These are phyloP conservation scores for Calocybe gangraenosa DNA, from an alignment of 768 basidiomycete genomes.

Conservation along the genomic window DNA sequence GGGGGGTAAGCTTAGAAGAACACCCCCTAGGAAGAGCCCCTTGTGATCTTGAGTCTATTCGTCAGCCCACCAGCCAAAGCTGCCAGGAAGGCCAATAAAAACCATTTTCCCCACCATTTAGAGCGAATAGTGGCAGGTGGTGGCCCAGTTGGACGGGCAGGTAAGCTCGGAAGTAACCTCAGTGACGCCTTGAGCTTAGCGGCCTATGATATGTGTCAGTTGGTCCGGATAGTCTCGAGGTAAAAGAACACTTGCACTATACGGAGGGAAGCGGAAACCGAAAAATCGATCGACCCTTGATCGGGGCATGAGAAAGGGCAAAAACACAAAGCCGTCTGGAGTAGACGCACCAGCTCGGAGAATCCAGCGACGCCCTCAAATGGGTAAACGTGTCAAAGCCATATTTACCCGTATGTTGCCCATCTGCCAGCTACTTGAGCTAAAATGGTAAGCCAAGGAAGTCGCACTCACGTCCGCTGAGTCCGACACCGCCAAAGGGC, in stretches of 20 bases:
- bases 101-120: constrained; percentile 43
- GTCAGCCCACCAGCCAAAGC: constrained; percentile 41
- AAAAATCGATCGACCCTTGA: constrained; percentile 47
- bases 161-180: constrained; percentile 30
- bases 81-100: constrained; percentile 40
- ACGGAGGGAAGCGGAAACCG: constrained; percentile 59
- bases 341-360: constrained; percentile 49
- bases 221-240: neutral
- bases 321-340: neutral
- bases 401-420: constrained; percentile 69
- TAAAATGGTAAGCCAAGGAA: neutral
- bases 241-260: constrained; percentile 32
- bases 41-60: constrained; percentile 28
- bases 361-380: constrained; percentile 53
- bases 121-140: constrained; percentile 21
- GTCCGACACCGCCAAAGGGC: constrained; percentile 25
- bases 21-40: constrained; percentile 9
- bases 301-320: constrained; percentile 14
- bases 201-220: no score
- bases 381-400: constrained; percentile 80
- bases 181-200: constrained; percentile 28
- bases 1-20: no score
- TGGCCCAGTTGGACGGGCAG: constrained; percentile 40
- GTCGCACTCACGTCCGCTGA: constrained; percentile 51
- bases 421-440: constrained; percentile 34